Conservation (phyloP, 768 basidiomycete species). For the Boletus bicolor region DNA sequence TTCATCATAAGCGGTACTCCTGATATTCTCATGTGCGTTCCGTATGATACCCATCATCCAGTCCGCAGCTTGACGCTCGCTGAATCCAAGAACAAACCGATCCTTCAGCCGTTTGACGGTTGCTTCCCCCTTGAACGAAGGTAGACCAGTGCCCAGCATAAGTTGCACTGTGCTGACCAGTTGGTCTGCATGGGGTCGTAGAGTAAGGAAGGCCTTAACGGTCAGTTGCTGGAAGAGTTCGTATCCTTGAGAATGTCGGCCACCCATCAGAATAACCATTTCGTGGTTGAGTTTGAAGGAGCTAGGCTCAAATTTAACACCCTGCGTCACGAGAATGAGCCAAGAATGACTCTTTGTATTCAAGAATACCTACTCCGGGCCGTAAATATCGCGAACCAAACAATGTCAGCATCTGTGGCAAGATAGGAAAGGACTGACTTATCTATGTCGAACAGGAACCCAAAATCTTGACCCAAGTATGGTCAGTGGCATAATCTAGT, state of each 20-base stretch:
- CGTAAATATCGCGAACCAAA: constrained; percentile 35
- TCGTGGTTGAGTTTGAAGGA: constrained; percentile 99
- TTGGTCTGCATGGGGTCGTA: constrained; percentile 91
- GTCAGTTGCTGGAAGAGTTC: constrained; percentile 90
- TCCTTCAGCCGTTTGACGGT: constrained; percentile 87
- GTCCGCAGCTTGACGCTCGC: constrained; percentile 89
- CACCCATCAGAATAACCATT: constrained; percentile 98
- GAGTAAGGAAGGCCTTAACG: constrained; percentile 94
- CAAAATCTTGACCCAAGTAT: constrained; percentile 64
- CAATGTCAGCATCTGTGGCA: constrained; percentile 27
- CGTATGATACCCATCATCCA: constrained; percentile 86
- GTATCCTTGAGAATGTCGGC: constrained; percentile 90
- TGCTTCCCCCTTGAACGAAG: constrained; percentile 94
- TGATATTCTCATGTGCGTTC: constrained; percentile 93
- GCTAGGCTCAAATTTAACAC: constrained; percentile 97
- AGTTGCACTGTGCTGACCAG: constrained; percentile 84
- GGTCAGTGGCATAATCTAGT: constrained; percentile 5
- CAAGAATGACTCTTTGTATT: not conserved
- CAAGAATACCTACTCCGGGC: constrained; percentile 51
- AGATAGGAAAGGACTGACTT: constrained; percentile 41
- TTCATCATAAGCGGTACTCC: constrained; percentile 93
- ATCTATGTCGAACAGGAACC: constrained; percentile 98
- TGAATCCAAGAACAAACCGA: constrained; percentile 77
- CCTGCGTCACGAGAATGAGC: constrained; percentile 44
- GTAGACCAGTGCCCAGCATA: constrained; percentile 93